Base-by-base conservation (phyloP, 495 filamentous ascomycete genomes). In the Penicillium tannophilum region DNA sequence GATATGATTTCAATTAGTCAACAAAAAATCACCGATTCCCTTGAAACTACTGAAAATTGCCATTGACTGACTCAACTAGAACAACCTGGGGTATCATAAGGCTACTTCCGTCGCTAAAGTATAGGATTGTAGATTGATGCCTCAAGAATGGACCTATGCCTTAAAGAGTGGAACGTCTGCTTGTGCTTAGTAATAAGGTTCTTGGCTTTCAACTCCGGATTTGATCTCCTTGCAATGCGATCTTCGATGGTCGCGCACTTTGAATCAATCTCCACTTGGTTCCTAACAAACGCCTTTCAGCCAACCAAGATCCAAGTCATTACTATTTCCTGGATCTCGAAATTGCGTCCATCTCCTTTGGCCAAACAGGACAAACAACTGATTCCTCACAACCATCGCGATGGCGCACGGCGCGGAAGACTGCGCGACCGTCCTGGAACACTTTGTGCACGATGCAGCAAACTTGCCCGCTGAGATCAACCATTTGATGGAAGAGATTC, bases 401-500 rank as follows among this genome's bases (percentile, higher is more conserved):
- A 78, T 78, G 76, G 64, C 74, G 45, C 70, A 76, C 61, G 72
- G 71, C 12, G 64, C 69, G 9, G 88, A 91, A 72, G 94, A 98
- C 76, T 87, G 92, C 62, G 90, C 91, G 33, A 82, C 91, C 51
- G 90, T 98, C 55, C 84, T 98, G 48, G 94, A 98, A 64, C 89
- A 95, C 65, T 98, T 93, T 73, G 86, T 93, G 53, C 90, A 96
- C 74, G 88, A 91, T 80, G 84, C 89, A 30, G 90, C 93, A 31
- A 98, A 97, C 66, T 81, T 97, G 8, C 93, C 94, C 17, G 89
- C 89, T 12, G 94, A 98, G 73, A 89, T 98, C 55, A 86, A 87
- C 35, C 93, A 96, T 78, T 78, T 97, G 62, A 89, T 96, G 72
- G 94, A 97, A 67, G 94, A 98, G 74, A 91, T 98, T 31, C 84